phyloP scores from a whole-genome alignment of 208 protist species.

The Lotmaria passim region DNA sequence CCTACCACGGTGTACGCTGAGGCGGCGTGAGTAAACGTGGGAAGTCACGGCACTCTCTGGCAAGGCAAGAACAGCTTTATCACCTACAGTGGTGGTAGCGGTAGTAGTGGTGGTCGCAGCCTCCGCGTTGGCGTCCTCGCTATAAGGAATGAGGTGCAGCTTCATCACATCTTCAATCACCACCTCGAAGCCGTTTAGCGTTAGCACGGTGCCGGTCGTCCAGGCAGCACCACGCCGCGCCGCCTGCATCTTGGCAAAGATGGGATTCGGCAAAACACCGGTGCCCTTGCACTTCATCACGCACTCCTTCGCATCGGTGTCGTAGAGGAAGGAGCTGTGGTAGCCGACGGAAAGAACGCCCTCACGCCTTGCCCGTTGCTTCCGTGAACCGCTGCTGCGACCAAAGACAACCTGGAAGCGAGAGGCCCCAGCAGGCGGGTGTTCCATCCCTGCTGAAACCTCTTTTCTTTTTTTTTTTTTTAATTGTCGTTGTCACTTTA shows the following conservation, averaged over 20 bases:
- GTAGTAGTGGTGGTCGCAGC: too few relatives aligned
- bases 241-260: conserved; percentile 56
- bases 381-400: conserved; percentile 37
- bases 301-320: conserved; percentile 34
- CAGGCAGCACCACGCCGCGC: conserved; percentile 63
- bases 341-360: conserved; percentile 61
- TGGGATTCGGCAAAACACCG: conserved; percentile 47
- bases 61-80: not conserved
- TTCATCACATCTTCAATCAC: conserved; percentile 67
- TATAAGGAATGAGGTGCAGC: conserved; percentile 75
- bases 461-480: not conserved
- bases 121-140: not conserved
- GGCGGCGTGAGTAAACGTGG: too few relatives aligned
- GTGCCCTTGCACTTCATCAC: conserved; percentile 48
- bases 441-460: not conserved
- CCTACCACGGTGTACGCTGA: too few relatives aligned
- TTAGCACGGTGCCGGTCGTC: conserved; percentile 52
- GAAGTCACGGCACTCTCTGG: too few relatives aligned
- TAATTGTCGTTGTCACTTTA: not conserved
- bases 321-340: conserved; percentile 43
- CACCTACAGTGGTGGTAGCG: too few relatives aligned
- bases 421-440: conserved; percentile 29
- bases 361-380: conserved; percentile 49
- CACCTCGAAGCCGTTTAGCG: conserved; percentile 47
- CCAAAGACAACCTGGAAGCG: conserved; percentile 67